Conservation (phyloP, 208 protist species). For the Trichomonas gallinae region DNA sequence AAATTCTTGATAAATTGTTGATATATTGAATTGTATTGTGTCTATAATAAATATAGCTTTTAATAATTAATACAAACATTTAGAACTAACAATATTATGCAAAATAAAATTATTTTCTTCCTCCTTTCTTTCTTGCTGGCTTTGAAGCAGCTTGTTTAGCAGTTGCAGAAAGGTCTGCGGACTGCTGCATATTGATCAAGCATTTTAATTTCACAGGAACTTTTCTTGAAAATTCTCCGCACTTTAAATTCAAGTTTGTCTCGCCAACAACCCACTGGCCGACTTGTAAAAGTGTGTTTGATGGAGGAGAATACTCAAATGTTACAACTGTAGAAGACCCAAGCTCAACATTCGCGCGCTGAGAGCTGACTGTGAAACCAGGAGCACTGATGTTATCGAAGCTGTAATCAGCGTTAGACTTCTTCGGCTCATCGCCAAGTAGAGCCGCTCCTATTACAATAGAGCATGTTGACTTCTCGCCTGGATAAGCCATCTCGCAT, state of each 20-base stretch:
- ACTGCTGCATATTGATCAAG: background rate
- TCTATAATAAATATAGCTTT: too few relatives aligned
- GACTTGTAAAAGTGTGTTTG: background rate
- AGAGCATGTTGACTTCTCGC: background rate
- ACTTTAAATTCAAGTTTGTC: background rate
- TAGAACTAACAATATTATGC: too few relatives aligned
- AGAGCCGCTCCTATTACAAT: background rate
- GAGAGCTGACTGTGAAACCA: background rate
- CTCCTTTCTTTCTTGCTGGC: background rate
- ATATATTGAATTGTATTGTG: too few relatives aligned
- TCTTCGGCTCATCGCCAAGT: background rate
- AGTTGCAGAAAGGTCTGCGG: background rate
- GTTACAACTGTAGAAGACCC: background rate
- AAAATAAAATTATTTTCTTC: background rate
- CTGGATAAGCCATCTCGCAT: constrained; percentile 12
- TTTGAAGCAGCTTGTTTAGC: background rate
- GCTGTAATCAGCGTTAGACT: background rate
- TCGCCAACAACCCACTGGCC: background rate
- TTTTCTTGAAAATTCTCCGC: background rate
- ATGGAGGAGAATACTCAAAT: background rate
- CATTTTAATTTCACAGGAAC: background rate
- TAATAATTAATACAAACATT: too few relatives aligned
- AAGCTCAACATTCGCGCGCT: background rate
- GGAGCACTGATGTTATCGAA: background rate
- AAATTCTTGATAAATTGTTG: too few relatives aligned